A percentile compares a stretch with the other conserved stretches of the same genome.
Conservation (phyloP, 371 early-diverging fungal species). For the Apophysomyces elegans region DNA sequence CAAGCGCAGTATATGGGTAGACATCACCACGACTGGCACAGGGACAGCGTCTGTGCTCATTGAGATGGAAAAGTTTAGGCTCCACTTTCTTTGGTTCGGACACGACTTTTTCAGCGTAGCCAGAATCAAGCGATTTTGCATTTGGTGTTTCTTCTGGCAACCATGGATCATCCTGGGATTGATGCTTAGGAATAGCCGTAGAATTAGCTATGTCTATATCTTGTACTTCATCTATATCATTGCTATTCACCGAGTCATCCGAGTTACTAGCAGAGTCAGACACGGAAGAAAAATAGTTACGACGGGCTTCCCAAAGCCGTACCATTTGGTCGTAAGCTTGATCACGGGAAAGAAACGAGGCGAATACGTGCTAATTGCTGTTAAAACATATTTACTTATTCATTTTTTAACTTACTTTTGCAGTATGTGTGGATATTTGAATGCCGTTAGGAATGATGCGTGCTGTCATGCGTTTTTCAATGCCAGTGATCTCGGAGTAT, state of each 20-base stretch:
- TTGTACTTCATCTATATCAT: not conserved
- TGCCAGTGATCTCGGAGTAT: slow-evolving; percentile 78
- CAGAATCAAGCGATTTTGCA: not conserved
- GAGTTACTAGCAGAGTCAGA: not conserved
- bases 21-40: not conserved
- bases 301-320: slow-evolving; percentile 59
- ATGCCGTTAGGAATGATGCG: slow-evolving; percentile 90
- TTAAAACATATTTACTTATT: slow-evolving; percentile 3
- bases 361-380: slow-evolving; percentile 67
- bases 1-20: not conserved
- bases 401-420: slow-evolving; percentile 52
- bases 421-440: slow-evolving; percentile 71
- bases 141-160: not conserved
- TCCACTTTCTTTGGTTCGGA: not conserved
- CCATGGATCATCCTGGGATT: no score
- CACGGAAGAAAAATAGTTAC: not conserved
- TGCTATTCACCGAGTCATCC: not conserved
- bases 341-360: slow-evolving; percentile 82
- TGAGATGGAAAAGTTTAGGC: not conserved
- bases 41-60: not conserved
- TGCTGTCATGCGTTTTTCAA: slow-evolving; percentile 83
- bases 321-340: slow-evolving; percentile 72
- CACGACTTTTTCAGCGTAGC: not conserved
- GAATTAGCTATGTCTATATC: slow-evolving; percentile 48
- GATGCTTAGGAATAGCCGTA: slow-evolving; percentile 50